phyloP scores from a whole-genome alignment of 192 early-diverging fungal species.

The Linnemannia hyalina region DNA sequence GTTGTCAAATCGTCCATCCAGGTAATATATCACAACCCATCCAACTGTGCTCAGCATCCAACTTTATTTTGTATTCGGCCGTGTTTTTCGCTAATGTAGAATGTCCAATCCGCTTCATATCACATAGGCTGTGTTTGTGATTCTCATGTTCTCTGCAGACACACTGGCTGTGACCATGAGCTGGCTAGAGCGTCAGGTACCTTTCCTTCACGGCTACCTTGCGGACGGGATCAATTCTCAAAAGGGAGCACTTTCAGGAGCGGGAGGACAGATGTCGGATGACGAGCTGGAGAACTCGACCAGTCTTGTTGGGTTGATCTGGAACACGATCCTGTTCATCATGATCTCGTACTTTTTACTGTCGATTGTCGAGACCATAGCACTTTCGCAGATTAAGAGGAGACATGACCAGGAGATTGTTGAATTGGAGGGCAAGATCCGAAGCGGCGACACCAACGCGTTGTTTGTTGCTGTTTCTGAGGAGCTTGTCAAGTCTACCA shows the following conservation, averaged over 20 bases:
- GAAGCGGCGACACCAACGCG: constrained; percentile 38
- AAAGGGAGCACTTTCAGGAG: constrained; percentile 29
- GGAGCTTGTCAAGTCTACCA: constrained; percentile 28
- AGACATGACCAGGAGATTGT: constrained; percentile 60
- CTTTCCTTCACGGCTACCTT: constrained; percentile 67
- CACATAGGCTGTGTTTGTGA: constrained; percentile 78
- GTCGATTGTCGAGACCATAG: constrained; percentile 87
- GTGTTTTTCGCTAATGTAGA: constrained; percentile 12
- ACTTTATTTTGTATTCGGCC: neutral
- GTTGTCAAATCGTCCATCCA: constrained; percentile 89
- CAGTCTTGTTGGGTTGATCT: constrained; percentile 72
- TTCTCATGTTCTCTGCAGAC: constrained; percentile 86
- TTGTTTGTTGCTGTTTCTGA: constrained; percentile 39
- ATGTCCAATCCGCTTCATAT: neutral
- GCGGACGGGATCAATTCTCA: constrained; percentile 48
- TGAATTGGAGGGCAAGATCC: constrained; percentile 52
- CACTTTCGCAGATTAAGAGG: constrained; percentile 77
- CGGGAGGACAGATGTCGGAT: constrained; percentile 17
- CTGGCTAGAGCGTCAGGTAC: constrained; percentile 65
- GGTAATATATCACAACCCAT: constrained; percentile 45
- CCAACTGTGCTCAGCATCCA: neutral
- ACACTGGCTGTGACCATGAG: constrained; percentile 72
- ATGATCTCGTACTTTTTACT: constrained; percentile 91
- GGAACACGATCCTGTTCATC: constrained; percentile 83
- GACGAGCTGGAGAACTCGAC: constrained; percentile 53